Base-by-base conservation (phyloP, 768 basidiomycete species). In the Tulasnella calospora region DNA sequence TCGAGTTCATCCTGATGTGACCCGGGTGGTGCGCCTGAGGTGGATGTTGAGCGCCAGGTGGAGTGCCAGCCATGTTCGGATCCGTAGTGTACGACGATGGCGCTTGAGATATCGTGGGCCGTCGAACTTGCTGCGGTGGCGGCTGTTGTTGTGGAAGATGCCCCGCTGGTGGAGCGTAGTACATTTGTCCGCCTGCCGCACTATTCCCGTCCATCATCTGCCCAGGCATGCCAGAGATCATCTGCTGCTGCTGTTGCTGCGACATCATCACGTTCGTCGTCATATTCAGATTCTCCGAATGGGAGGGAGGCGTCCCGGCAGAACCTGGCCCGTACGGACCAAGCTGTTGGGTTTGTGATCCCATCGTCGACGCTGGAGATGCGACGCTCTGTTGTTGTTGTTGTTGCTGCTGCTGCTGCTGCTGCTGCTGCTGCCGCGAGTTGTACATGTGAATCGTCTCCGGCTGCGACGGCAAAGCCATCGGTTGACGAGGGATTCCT, bases 331-430 rank as follows among this genome's bases (percentile, higher is more conserved):
- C 61, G 15, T 67, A 67, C n/a, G n/a, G 61, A 27, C 61, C 61
- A 67, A 67, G 61, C 61, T 67, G 61, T 27, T 67, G 61, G 47
- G 47, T 51, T 67, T 67, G 61, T 33, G 61, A 67, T 67, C 27
- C 61, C 61, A 67, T 67, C 5, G 61, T 33, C 61, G 61, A 67
- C n/a, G 61, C 61, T 0, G 61, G 61, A 17, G 61, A 67, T 13
- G 27, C 61, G 27, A 67, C 33, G 61, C n/a, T 33, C 61, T 27
- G 61, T 8, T 3, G 30, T 13, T 67, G 61, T 13, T 67, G 61
- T 13, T 67, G 61, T 27, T 67, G 61, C 30, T 67, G 61, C 13
- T 67, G 61, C 33, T 15, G 61, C n/a, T 67, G 61, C 15, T 67
- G 61, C 15, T 67, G 61, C 61, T 67, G 61, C 30, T 67, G 61